Conservation (phyloP, 768 basidiomycete species). For the Sporobolomyces roseus region DNA sequence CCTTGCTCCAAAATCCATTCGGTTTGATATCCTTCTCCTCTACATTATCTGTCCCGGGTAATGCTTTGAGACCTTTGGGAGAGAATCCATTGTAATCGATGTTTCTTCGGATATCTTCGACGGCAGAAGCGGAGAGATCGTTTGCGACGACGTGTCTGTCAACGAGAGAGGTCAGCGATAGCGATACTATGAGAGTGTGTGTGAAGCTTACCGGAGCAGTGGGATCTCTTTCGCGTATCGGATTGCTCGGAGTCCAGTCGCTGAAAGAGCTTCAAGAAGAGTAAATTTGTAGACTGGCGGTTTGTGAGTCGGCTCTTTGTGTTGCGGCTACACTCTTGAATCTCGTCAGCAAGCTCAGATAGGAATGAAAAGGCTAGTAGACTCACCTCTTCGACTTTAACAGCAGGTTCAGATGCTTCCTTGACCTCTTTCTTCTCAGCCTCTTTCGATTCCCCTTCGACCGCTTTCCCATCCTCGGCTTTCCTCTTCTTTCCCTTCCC, state of each 20-base stretch:
- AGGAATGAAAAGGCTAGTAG: too few relatives aligned
- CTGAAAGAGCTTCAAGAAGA: conserved; percentile 87
- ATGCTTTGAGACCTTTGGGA: conserved; percentile 14
- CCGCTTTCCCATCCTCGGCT: conserved; percentile 8
- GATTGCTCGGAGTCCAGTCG: conserved; percentile 90
- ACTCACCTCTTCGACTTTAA: not conserved
- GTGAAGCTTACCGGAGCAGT: conserved; percentile 64
- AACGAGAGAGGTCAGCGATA: not conserved
- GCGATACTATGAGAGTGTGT: not conserved
- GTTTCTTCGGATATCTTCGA: conserved; percentile 79
- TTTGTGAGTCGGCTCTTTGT: not conserved
- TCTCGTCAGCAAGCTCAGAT: not conserved
- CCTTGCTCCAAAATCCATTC: conserved; percentile 11
- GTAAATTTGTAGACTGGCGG: conserved; percentile 60
- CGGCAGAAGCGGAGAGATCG: conserved; percentile 77
- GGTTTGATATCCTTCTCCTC: conserved; percentile 25
- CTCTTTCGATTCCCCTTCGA: not conserved
- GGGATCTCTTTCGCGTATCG: conserved; percentile 98
- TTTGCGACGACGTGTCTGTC: conserved; percentile 87
- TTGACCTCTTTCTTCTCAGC: not conserved
- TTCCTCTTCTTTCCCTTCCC: conserved; percentile 26
- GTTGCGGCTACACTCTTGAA: not conserved
- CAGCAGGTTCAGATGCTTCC: conserved; percentile 2
- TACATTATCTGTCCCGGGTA: conserved; percentile 4
- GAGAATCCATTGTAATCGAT: conserved; percentile 70